Evolutionary conservation across 768 basidiomycete genomes (phyloP), one percentile per base, ranked within the genome.

Genomic region (Rhodotorula babjevae): DNA sequence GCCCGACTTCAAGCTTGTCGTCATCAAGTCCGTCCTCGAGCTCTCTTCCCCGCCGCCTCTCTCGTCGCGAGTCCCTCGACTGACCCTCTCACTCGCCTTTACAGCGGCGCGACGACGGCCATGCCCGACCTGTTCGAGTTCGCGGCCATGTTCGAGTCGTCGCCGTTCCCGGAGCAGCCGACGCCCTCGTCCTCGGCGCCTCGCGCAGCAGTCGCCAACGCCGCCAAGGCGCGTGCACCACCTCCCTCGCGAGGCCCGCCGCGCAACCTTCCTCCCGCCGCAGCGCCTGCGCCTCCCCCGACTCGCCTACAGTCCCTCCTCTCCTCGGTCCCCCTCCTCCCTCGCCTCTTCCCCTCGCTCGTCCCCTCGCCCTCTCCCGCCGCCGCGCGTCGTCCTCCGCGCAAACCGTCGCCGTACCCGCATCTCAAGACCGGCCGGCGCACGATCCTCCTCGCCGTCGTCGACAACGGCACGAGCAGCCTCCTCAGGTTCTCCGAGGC

Each of bases 401-500:
- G 46, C 19, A 63, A 64, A 42, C 75, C 76, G 8, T 56, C 66
- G n/a, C 90, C 92, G 0, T 94, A 95, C 78, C 85, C 87, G 72
- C 86, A 86, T 10, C 83, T 97, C 71, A 91, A 94, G 76, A 86
- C 87, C 42, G 95, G 95, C 0, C 90, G 88, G 79, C 91, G 91
- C 79, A 88, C 84, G 16, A 83, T 94, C 64, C 84, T 97, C 47
- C 85, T 98, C 61, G 94, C 93, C 3, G 91, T 86, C 4, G 93
- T 94, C 10, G 93, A 96, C 81, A 85, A 87, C 4, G 92, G 94
- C 16, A 92, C 86, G 73, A 89, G 89, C 56, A 90, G 90, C 75
- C 94, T 96, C 84, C 90, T 92, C 82, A 84, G 90, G 65, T 93
- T 97, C 75, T 88, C 89, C 14, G 85, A 93, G 78, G 91, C 92